Evolutionary conservation across 2,329 filamentous ascomycete species (phyloP).

Genomic region (Graphilbum ipis-grandicollis): DNA sequence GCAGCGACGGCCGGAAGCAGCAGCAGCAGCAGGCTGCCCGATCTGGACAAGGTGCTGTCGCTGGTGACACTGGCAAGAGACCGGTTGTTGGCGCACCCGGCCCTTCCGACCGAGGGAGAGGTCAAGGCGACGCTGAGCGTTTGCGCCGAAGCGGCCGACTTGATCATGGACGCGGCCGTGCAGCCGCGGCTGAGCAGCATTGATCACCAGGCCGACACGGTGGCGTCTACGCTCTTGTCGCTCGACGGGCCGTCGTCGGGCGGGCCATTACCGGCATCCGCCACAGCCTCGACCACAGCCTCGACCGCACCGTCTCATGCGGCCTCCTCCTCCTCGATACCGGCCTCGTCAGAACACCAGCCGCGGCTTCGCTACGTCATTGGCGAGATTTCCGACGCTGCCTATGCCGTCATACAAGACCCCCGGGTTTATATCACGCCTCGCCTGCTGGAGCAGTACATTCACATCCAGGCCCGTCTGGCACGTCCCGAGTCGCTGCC

Average conservation of each 20-base stretch:
- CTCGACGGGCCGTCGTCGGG: too few species aligned
- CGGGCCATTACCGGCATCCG: too few species aligned
- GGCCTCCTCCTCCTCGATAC: not conserved
- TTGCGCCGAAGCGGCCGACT: slow-evolving; percentile 25
- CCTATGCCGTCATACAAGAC: slow-evolving; percentile 55
- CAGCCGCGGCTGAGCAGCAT: slow-evolving; percentile 22
- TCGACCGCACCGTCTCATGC: not conserved
- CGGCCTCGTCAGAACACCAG: not conserved
- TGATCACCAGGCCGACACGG: slow-evolving; percentile 22
- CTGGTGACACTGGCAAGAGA: slow-evolving; percentile 24
- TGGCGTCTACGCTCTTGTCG: slow-evolving; percentile 36
- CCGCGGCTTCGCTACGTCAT: slow-evolving; percentile 22
- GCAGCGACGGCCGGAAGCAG: not conserved
- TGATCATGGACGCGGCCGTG: slow-evolving; percentile 16
- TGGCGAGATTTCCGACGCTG: slow-evolving; percentile 36
- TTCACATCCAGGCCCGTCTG: slow-evolving; percentile 57
- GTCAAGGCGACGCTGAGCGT: slow-evolving; percentile 26
- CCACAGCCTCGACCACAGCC: too few species aligned
- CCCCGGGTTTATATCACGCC: slow-evolving; percentile 68
- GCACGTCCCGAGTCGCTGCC: slow-evolving; percentile 61
- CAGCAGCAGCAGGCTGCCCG: slow-evolving; percentile 11
- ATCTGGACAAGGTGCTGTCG: slow-evolving; percentile 21
- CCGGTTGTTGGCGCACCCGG: slow-evolving; percentile 25
- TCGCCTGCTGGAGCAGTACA: slow-evolving; percentile 54
- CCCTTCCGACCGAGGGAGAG: slow-evolving; percentile 25